These are phyloP conservation scores for Synchytrium microbalum DNA, from an alignment of 371 early-diverging fungal species.

Conservation along the genomic window DNA sequence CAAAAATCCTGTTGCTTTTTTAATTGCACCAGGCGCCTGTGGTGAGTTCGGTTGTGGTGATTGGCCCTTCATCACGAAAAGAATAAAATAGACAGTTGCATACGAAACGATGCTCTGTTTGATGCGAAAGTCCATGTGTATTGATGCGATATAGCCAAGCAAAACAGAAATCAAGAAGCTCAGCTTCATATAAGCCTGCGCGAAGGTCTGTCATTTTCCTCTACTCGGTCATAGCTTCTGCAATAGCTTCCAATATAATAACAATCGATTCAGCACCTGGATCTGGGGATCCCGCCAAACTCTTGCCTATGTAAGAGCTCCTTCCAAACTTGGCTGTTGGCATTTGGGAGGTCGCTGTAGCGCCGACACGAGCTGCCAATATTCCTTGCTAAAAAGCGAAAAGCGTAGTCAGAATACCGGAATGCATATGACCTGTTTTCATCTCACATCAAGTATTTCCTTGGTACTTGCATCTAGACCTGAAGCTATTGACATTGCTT, in stretches of 20 bases:
- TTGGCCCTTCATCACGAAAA: no score
- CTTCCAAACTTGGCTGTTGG: constrained; percentile 61
- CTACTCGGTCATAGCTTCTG: no score
- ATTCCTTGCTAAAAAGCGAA: constrained; percentile 28
- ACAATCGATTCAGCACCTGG: constrained; percentile 14
- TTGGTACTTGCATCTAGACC: constrained; percentile 15
- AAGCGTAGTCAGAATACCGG: background rate
- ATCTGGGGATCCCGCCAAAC: constrained; percentile 16
- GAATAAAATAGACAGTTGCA: no score
- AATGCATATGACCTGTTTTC: constrained; percentile 2
- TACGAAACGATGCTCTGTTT: no score
- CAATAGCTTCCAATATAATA: background rate
- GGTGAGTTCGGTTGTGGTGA: no score
- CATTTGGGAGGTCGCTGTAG: constrained; percentile 42
- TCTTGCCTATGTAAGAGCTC: constrained; percentile 56
- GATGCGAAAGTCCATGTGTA: no score
- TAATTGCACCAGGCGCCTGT: no score
- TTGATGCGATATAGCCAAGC: no score
- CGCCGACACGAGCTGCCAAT: constrained; percentile 48
- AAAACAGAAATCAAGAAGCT: no score
- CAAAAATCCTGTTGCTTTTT: no score
- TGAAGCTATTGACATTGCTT: constrained; percentile 29
- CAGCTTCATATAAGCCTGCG: no score
- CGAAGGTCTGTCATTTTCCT: no score
- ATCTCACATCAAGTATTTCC: constrained; percentile 20